Evolutionary conservation across 169 alveolate genomes (phyloP).

Genomic region (Cryptosporidium viatorum): DNA sequence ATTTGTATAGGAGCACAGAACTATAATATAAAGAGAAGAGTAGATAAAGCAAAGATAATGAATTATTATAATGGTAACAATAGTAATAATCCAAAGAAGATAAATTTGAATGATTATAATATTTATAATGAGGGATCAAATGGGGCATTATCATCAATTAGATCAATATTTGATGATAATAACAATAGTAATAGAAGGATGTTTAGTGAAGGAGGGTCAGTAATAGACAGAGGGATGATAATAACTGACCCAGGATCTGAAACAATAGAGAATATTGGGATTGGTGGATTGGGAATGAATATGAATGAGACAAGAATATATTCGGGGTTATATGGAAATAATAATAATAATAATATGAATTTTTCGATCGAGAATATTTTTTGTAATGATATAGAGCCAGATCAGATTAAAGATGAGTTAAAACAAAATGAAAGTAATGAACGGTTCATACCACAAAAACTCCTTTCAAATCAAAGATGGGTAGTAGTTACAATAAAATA

Average conservation of each 20-base stretch:
- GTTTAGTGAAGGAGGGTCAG: background rate
- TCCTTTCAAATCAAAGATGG: slow-evolving; percentile 48
- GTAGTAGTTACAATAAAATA: slow-evolving; percentile 35
- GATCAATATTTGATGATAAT: no score
- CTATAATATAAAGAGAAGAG: background rate
- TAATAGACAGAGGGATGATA: background rate
- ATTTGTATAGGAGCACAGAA: slow-evolving; percentile 43
- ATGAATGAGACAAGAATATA: background rate
- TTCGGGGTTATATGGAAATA: background rate
- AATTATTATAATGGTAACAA: background rate
- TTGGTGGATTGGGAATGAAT: background rate
- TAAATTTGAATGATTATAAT: no score
- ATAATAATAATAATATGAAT: background rate
- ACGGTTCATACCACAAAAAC: slow-evolving; percentile 24
- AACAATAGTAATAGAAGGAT: background rate
- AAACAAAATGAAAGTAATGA: background rate
- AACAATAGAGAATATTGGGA: background rate
- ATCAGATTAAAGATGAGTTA: background rate
- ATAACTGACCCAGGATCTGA: background rate
- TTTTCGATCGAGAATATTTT: background rate
- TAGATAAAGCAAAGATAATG: background rate
- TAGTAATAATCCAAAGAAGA: background rate
- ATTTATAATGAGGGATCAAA: no score
- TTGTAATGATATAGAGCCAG: background rate
- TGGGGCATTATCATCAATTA: no score